A percentile compares a stretch with the other conserved stretches of the same genome.
These are phyloP conservation scores for Erythrophleum fordii DNA, from an alignment of 306 rosid genomes.

Conservation along the genomic window DNA sequence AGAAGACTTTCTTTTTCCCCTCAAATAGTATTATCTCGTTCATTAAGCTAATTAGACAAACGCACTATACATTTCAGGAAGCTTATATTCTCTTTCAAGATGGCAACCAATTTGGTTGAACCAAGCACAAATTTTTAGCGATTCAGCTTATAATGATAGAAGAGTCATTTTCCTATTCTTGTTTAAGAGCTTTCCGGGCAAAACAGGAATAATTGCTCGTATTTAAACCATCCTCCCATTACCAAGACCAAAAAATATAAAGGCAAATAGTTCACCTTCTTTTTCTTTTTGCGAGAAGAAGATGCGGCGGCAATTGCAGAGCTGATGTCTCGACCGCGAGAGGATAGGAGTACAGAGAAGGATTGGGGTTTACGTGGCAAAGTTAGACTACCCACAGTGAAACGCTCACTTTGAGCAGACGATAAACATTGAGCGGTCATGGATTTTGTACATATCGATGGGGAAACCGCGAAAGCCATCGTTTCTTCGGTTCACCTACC, in stretches of 20 bases:
- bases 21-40: background rate
- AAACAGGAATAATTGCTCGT: background rate
- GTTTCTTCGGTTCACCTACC: constrained; percentile 7
- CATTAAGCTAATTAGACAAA: background rate
- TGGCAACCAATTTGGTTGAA: background rate
- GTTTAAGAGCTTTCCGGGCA: background rate
- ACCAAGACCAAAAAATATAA: background rate
- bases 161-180: background rate
- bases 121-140: background rate
- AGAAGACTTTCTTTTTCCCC: background rate
- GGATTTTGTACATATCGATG: constrained; percentile 41
- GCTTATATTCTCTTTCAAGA: background rate
- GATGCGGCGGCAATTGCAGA: constrained; percentile 45
- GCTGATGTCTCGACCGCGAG: constrained; percentile 49
- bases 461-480: constrained; percentile 54
- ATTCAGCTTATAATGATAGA: background rate
- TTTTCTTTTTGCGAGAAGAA: constrained; percentile 53
- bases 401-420: constrained; percentile 32
- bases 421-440: constrained; percentile 46
- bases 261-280: constrained; percentile 50
- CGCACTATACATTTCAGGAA: background rate
- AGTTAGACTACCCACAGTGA: constrained; percentile 20
- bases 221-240: background rate
- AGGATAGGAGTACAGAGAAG: constrained; percentile 47
- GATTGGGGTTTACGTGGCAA: constrained; percentile 51